Conservation (phyloP, 768 basidiomycete species). For the Pulveroboletus sp. region DNA sequence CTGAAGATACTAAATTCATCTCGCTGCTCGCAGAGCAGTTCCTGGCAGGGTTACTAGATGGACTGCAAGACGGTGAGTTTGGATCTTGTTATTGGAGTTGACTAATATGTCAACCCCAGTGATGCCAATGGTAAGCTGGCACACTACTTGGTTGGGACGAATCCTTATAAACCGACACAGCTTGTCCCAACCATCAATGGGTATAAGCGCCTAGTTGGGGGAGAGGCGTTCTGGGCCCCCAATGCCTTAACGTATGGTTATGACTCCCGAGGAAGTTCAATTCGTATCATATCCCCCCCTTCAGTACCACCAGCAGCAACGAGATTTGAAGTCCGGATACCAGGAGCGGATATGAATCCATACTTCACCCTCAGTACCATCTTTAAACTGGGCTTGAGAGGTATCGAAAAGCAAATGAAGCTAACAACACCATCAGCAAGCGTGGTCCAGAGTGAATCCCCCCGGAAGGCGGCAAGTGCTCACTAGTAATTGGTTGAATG, state of each 20-base stretch:
- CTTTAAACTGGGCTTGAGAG: constrained; percentile 81
- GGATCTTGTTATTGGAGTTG: neutral
- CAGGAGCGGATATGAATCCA: constrained; percentile 96
- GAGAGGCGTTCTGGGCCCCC: constrained; percentile 92
- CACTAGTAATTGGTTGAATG: constrained; percentile 6
- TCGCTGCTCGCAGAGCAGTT: constrained; percentile 86
- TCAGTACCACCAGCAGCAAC: constrained; percentile 78
- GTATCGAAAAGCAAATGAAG: constrained; percentile 71
- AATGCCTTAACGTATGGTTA: constrained; percentile 93
- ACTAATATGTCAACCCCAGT: constrained; percentile 39
- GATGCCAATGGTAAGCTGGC: constrained; percentile 68
- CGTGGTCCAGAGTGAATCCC: constrained; percentile 26
- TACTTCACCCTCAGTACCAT: constrained; percentile 86
- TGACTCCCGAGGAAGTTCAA: constrained; percentile 88
- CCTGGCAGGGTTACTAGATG: constrained; percentile 88
- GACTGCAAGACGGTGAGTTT: constrained; percentile 76
- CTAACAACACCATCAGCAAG: constrained; percentile 70
- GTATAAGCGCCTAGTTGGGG: constrained; percentile 93
- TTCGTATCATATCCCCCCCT: constrained; percentile 91
- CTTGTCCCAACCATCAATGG: constrained; percentile 90
- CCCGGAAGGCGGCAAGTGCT: constrained; percentile 57
- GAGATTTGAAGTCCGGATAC: constrained; percentile 88
- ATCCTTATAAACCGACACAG: constrained; percentile 31
- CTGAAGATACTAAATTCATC: constrained; percentile 78
- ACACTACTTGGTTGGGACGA: neutral